Evolutionary conservation across 192 early-diverging fungal species (phyloP).

Genomic region (Gryganskiella cystojenkinii): DNA sequence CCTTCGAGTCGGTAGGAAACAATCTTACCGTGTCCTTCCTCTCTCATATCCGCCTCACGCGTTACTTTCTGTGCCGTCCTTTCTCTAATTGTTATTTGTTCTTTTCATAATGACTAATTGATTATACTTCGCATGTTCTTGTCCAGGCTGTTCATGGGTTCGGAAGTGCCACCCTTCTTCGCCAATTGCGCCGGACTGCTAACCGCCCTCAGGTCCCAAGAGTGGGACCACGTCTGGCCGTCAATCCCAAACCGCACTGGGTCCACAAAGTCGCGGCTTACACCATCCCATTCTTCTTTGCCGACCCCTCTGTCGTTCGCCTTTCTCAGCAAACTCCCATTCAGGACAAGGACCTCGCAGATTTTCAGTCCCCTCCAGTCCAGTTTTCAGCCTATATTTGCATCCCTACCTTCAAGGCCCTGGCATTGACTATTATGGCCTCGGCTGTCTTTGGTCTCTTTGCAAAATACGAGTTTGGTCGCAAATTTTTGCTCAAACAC

Average conservation of each 20-base stretch:
- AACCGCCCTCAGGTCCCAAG: conserved; percentile 55
- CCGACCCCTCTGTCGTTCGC: conserved; percentile 61
- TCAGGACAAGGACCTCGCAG: conserved; percentile 48
- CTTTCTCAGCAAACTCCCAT: conserved; percentile 65
- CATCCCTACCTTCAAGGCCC: conserved; percentile 57
- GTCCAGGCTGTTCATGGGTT: conserved; percentile 57
- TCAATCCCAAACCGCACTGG: conserved; percentile 57
- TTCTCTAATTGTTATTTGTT: neutral
- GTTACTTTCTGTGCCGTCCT: neutral
- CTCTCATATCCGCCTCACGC: neutral
- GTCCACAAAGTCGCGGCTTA: conserved; percentile 61
- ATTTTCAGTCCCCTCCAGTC: conserved; percentile 51
- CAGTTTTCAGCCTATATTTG: conserved; percentile 73
- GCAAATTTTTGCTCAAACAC: conserved; percentile 63
- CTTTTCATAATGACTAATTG: neutral
- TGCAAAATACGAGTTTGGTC: conserved; percentile 60
- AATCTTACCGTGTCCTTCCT: conserved; percentile 30
- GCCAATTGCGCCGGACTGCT: conserved; percentile 55
- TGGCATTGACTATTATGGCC: conserved; percentile 44
- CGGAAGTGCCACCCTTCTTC: conserved; percentile 52
- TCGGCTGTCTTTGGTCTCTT: conserved; percentile 62
- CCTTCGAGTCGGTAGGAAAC: conserved; percentile 68
- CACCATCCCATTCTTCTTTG: conserved; percentile 63
- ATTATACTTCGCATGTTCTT: neutral
- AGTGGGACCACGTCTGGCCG: conserved; percentile 58